Evolutionary conservation across 1,284 basidiomycete genomes (phyloP).

Genomic region (Ceratobasidium sp.): DNA sequence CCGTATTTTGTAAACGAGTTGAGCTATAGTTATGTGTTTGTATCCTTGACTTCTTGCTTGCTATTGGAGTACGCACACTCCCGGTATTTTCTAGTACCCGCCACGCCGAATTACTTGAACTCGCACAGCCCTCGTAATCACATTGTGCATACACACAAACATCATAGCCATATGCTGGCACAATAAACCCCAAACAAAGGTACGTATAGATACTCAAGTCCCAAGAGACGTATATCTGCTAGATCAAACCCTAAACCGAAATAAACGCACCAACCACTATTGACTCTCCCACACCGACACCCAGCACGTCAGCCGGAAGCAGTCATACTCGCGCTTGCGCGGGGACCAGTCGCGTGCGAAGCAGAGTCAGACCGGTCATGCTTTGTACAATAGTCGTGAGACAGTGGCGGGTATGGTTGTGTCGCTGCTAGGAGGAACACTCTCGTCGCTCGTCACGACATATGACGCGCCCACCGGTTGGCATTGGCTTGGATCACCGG

Average conservation of each 20-base stretch:
- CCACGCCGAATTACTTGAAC: no score
- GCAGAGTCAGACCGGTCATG: not conserved
- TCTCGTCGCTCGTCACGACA: slow-evolving; percentile 58
- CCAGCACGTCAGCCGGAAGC: not conserved
- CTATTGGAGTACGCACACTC: no score
- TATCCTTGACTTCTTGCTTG: no score
- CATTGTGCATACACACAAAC: slow-evolving; percentile 7
- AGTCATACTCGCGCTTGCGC: not conserved
- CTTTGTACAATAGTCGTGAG: slow-evolving; percentile 7
- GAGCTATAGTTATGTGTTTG: no score
- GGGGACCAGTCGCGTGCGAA: not conserved
- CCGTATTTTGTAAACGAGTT: no score
- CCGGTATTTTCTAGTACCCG: no score
- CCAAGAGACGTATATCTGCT: not conserved
- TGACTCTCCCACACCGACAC: not conserved
- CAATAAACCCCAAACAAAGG: not conserved
- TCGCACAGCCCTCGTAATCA: no score
- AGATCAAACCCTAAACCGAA: slow-evolving; percentile 20
- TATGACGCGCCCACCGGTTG: slow-evolving; percentile 68
- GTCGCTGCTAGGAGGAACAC: slow-evolving; percentile 53
- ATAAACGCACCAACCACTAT: not conserved
- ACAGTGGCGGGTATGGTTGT: slow-evolving; percentile 8
- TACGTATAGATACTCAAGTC: not conserved
- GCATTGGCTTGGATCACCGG: slow-evolving; percentile 68
- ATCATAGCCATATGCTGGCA: not conserved